Percentiles rank a stretch among this genome's conserved stretches.
These are phyloP conservation scores for Wickerhamiella siamensis DNA, from an alignment of 805 yeast genomes.

Conservation along the genomic window DNA sequence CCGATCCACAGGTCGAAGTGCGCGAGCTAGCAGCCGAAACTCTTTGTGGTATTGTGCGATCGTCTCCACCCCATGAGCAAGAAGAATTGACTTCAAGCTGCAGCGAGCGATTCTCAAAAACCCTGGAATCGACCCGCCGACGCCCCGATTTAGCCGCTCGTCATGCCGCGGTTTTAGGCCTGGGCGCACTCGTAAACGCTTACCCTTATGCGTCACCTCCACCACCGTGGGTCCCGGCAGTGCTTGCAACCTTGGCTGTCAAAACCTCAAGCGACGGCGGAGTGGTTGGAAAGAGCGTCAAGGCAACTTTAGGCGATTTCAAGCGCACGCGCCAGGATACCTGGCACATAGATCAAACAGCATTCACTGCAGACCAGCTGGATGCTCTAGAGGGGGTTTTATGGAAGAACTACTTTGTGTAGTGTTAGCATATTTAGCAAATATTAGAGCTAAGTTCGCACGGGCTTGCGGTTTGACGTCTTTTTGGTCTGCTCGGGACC, in stretches of 20 bases:
- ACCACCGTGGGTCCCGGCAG: slow-evolving; percentile 74
- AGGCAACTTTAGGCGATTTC: slow-evolving; percentile 64
- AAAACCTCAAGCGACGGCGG: slow-evolving; percentile 65
- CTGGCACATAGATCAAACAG: slow-evolving; percentile 78
- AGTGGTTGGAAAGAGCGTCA: slow-evolving; percentile 68
- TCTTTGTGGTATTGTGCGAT: slow-evolving; percentile 67
- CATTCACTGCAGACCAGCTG: slow-evolving; percentile 62
- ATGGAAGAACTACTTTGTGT: slow-evolving; percentile 84
- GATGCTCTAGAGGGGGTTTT: slow-evolving; percentile 89
- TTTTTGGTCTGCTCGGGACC: slow-evolving; percentile 21
- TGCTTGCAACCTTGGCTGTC: slow-evolving; percentile 53
- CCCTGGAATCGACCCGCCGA: slow-evolving; percentile 19
- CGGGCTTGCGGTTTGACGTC: not conserved
- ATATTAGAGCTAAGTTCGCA: not conserved
- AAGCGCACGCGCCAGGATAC: slow-evolving; percentile 89
- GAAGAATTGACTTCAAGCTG: slow-evolving; percentile 28
- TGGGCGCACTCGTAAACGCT: slow-evolving; percentile 78
- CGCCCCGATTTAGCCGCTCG: slow-evolving; percentile 27
- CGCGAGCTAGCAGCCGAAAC: slow-evolving; percentile 59
- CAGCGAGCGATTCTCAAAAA: slow-evolving; percentile 32
- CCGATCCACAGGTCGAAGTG: slow-evolving; percentile 55
- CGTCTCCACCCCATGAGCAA: slow-evolving; percentile 34
- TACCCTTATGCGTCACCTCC: slow-evolving; percentile 87
- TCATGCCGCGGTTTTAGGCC: slow-evolving; percentile 79
- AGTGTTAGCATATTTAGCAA: slow-evolving; percentile 5